Evolutionary conservation across 805 yeast species (phyloP), one percentile per base, ranked within the genome.

Genomic region (Isabelozyma gotoi): DNA sequence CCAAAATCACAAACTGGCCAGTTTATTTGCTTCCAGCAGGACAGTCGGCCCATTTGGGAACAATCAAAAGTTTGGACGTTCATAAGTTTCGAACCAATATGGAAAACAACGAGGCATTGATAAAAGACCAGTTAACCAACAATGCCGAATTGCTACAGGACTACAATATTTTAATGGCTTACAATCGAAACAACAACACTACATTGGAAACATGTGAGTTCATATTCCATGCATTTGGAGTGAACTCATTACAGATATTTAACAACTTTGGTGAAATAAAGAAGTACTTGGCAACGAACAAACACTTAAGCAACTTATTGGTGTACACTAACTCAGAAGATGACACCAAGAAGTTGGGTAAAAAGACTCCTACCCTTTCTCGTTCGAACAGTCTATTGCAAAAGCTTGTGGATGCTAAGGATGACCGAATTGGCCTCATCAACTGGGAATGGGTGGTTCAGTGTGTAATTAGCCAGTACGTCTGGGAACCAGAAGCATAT

Each of bases 21-120:
- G 66, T 74, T 2, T 89, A 81, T 57, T 54, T 85, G 2, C 64
- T 89, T 14, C 85, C 95, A 1, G 80, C 94, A 0, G 97, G 97
- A 0, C 78, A 76, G 29, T 82, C 90, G 36, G 62, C 62, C 27
- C 50, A 68, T 12, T 53, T 82, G 21, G 65, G 68, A 1, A 50
- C 69, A 17, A 49, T 74, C 1, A 76, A 73, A 51, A 80, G 87
- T 37, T 56, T 71, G 33, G 79, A 84, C 43, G 64, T 82, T 1
- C 70, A 51, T 42, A 54, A 49, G 36, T 84, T 76, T 57, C 53
- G 70, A 21, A 48, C 48, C 5, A 75, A 74, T 14, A 71, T 65
- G 48, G 55, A 63, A 2, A 36, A 42, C 0, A 69, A 69, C 0
- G 38, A 38, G 0, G 33, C 49, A 1, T 54, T 84, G 32, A 4